Percentiles rank a stretch among this genome's conserved stretches.
These are phyloP conservation scores for Eimeria falciformis DNA, from an alignment of 169 alveolate species.

Conservation along the genomic window DNA sequence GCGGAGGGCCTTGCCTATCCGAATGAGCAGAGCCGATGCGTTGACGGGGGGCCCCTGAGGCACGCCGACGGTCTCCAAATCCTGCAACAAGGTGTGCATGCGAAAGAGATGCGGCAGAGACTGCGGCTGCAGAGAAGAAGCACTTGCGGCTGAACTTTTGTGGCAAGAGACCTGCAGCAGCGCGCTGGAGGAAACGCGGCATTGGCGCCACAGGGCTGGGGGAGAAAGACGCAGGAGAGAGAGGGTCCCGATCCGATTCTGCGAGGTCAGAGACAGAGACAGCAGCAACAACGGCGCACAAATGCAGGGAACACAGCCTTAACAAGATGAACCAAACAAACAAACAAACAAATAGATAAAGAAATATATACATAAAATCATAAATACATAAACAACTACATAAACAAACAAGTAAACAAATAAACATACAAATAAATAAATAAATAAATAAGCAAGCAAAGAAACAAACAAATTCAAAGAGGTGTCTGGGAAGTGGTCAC, in stretches of 20 bases:
- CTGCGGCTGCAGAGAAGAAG: conserved; percentile 30
- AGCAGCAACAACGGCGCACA: neutral
- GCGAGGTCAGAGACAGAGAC: neutral
- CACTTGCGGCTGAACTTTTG: neutral
- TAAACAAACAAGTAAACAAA: neutral
- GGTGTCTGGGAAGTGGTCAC: conserved; percentile 3
- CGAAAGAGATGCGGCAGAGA: conserved; percentile 40
- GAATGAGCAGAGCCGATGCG: neutral
- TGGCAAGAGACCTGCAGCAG: conserved; percentile 5
- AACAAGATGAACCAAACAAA: neutral
- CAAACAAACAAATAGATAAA: neutral
- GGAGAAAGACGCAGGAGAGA: conserved; percentile 46
- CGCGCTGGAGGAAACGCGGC: conserved; percentile 36
- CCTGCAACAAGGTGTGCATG: conserved; percentile 34
- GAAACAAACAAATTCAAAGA: neutral
- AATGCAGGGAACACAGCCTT: neutral
- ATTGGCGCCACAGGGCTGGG: conserved; percentile 52
- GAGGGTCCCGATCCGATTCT: conserved; percentile 46
- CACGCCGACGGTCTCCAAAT: conserved; percentile 23
- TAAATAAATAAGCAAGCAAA: neutral
- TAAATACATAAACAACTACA: neutral
- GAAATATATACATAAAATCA: neutral
- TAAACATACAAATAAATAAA: neutral
- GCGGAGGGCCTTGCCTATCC: neutral
- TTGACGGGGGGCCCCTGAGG: conserved; percentile 7